phyloP scores from a whole-genome alignment of 108 stramenopile species.

The Epithemia pelagica region DNA sequence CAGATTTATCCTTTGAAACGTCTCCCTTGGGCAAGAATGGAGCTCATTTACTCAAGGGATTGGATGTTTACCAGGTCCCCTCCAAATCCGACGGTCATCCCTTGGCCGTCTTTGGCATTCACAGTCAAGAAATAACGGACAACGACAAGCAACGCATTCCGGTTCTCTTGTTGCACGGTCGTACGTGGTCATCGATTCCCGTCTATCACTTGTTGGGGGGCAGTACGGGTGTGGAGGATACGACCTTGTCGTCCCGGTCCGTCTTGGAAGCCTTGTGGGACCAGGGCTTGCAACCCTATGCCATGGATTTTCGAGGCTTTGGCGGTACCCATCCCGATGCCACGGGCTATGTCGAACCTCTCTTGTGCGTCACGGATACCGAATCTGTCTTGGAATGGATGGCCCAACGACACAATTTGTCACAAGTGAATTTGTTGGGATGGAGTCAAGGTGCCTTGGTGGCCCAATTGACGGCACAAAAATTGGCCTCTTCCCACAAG shows the following conservation, averaged over 20 bases:
- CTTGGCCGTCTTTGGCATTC: conserved; percentile 65
- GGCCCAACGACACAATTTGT: conserved; percentile 29
- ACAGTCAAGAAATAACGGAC: conserved; percentile 17
- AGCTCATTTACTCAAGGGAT: conserved; percentile 40
- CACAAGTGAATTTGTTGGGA: conserved; percentile 39
- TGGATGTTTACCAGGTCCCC: conserved; percentile 61
- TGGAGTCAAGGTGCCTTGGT: conserved; percentile 86
- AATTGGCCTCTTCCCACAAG: conserved; percentile 15
- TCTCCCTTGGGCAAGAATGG: conserved; percentile 35
- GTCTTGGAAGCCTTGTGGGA: conserved; percentile 62
- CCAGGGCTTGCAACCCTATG: conserved; percentile 61
- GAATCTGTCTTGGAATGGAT: conserved; percentile 75
- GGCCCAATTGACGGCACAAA: conserved; percentile 76
- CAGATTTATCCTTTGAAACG: conserved; percentile 25
- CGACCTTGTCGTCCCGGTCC: conserved; percentile 16
- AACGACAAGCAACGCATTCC: conserved; percentile 15
- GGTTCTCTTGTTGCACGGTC: conserved; percentile 70
- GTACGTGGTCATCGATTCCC: conserved; percentile 85
- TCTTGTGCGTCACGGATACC: conserved; percentile 66
- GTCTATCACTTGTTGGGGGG: conserved; percentile 74
- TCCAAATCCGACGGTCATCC: conserved; percentile 64
- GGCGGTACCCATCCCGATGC: conserved; percentile 72
- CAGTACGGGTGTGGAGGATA: background rate
- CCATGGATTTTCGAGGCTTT: conserved; percentile 89
- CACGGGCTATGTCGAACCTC: conserved; percentile 54